A percentile compares a stretch with the other conserved stretches of the same genome.
Evolutionary conservation across 495 filamentous ascomycete genomes (phyloP).

Genomic region (Zalerion maritima): DNA sequence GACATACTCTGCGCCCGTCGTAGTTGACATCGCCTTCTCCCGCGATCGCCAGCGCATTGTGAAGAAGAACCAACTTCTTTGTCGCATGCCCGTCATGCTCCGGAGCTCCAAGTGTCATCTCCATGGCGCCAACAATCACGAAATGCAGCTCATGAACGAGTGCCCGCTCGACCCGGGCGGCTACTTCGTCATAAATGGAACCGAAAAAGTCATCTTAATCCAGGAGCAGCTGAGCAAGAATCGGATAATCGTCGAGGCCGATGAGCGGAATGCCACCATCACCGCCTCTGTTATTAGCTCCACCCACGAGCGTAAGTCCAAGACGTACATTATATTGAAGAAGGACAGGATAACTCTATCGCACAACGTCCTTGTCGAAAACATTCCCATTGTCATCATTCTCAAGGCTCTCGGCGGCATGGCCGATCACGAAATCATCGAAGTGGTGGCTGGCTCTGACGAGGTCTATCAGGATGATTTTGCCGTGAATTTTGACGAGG

Average conservation of each 20-base stretch:
- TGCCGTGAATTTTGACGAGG: conserved; percentile 85
- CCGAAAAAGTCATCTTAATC: conserved; percentile 94
- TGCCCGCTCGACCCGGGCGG: conserved; percentile 92
- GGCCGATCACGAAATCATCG: conserved; percentile 84
- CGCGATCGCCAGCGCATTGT: conserved; percentile 57
- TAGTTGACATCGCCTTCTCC: conserved; percentile 76
- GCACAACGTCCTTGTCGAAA: conserved; percentile 85
- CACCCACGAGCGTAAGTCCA: conserved; percentile 91
- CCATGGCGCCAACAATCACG: conserved; percentile 56
- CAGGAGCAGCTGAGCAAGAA: conserved; percentile 99
- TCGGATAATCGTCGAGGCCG: conserved; percentile 88
- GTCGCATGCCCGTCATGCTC: conserved; percentile 90
- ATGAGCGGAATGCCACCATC: conserved; percentile 79
- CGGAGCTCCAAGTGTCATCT: conserved; percentile 86
- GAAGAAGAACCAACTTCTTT: conserved; percentile 60
- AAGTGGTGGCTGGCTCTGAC: conserved; percentile 74
- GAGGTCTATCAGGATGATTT: conserved; percentile 84
- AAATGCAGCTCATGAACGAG: conserved; percentile 82
- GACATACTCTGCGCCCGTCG: conserved; percentile 85
- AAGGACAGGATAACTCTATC: conserved; percentile 79
- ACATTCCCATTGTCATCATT: conserved; percentile 80
- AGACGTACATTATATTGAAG: conserved; percentile 85
- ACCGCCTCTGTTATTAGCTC: conserved; percentile 96
- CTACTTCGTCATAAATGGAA: conserved; percentile 79
- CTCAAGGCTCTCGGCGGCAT: conserved; percentile 90